Evolutionary conservation across 2,329 filamentous ascomycete genomes (phyloP), one percentile per base, ranked within the genome.

Genomic region (Colletotrichum sp.): DNA sequence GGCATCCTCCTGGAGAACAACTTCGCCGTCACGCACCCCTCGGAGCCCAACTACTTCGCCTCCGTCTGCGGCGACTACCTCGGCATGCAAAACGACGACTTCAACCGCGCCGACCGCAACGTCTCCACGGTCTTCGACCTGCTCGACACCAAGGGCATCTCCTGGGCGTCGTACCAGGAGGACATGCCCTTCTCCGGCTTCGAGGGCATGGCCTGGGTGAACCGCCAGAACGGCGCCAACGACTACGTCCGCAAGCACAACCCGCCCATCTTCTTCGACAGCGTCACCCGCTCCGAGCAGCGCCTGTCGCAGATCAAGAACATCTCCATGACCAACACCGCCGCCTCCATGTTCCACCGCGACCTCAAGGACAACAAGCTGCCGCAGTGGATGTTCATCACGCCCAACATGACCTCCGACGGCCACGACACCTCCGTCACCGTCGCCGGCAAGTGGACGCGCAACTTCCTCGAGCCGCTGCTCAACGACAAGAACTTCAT

Each of bases 181-280:
- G 93, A 95, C 80, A 89, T 94, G 88, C 95, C 95, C 3, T 95
- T 92, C 84, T 88, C 91, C 3, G 95, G 95, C 15, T 96, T 91
- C 84, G 89, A 94, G 82, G 94, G 94, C 28, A 83, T 84, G 43
- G 86, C 85, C 1, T 95, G 87, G 82, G 87, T 91, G 71, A 95
- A 95, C 84, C 91, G 91, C 78, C 77, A 91, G 78, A 94, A 89
- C 4, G 89, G 90, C 34, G 88, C 89, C 65, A 94, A 96, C 80
- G 91, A 93, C 85, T 97, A 97, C 82, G 94, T 96, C 9, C 92
- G 95, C 81, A 96, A 97, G 86, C 95, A 97, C 86, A 95, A 96
- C 84, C 87, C 90, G 64, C 85, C 88, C 18, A 86, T 96, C 72
- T 87, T 93, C 70, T 95, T 91, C 84, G 89, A 95, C 82, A 91